These are phyloP conservation scores for Paramecium sexaurelia DNA, from an alignment of 73 alveolate genomes.

Conservation along the genomic window DNA sequence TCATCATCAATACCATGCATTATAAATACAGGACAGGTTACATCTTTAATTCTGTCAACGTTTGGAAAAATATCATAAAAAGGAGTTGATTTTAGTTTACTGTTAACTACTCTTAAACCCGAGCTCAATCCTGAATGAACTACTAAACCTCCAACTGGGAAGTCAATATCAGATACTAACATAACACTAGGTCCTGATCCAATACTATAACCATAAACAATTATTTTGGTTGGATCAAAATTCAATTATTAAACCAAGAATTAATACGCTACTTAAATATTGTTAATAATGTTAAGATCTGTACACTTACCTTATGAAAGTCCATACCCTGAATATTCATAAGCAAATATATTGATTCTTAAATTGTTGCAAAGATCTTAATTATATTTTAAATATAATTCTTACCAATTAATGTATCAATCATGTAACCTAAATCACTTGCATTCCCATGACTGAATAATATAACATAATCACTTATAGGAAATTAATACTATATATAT, in stretches of 20 bases:
- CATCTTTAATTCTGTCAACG: constrained; percentile 45
- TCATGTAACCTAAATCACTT: constrained; percentile 73
- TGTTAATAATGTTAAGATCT: constrained; percentile 62
- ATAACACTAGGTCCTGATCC: constrained; percentile 69
- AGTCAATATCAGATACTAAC: constrained; percentile 58
- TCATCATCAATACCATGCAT: constrained; percentile 63
- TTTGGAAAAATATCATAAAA: constrained; percentile 58
- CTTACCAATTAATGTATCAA: constrained; percentile 29
- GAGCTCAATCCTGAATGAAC: constrained; percentile 63
- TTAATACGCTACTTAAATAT: constrained; percentile 72
- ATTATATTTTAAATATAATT: neutral
- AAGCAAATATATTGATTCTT: constrained; percentile 65
- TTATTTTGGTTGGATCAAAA: constrained; percentile 44
- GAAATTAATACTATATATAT: neutral
- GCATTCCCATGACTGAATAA: constrained; percentile 75
- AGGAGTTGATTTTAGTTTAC: neutral
- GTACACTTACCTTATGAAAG: constrained; percentile 72
- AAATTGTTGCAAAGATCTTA: constrained; percentile 56
- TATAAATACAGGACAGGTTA: constrained; percentile 59
- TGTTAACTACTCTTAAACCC: constrained; percentile 55
- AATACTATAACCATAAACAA: constrained; percentile 64
- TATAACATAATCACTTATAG: constrained; percentile 48
- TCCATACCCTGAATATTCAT: constrained; percentile 82
- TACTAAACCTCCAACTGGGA: constrained; percentile 61
- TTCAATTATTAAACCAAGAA: constrained; percentile 41